Evolutionary conservation across 2,329 filamentous ascomycete species (phyloP), one percentile per base, ranked within the genome.

Genomic region (Cryphonectria japonica): DNA sequence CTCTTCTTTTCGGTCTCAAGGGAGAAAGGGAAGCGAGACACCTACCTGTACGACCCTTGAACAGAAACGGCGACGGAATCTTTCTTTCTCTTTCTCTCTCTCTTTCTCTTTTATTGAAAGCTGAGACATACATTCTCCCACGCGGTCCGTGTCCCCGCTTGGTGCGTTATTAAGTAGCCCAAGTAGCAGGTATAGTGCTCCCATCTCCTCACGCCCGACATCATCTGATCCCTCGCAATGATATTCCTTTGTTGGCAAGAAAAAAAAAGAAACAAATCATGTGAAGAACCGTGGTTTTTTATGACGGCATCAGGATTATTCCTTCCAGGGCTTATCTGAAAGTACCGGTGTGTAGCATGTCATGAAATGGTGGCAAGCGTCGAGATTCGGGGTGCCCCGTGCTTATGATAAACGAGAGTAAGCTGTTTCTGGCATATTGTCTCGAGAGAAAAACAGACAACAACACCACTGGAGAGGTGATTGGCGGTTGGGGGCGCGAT

Each of bases 281-380:
- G 3, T 8, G 54, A 13, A 29, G 29, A 32, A 26, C 16, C 34
- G 19, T 22, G 34, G 3, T 19, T 13, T 29, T 29, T 29, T 19
- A 46, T 64, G 63, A 65, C 29, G 63, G 26, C 41, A 65, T 34
- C 8, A 34, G 26, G 43, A 52, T n/a, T 34, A 34, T 26, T 34
- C 22, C 63, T 37, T 16, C 46, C 46, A 50, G 43, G 62, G 43
- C 52, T 52, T 16, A 7, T 65, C 43, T 52, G 3, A 22, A 34
- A 22, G 32, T 62, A 39, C 29, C 16, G 11, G 22, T 43, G 9
- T 57, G 1, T 34, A 46, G 19, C 14, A 19, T 57, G 1, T 57
- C 26, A n/a, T 34, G 41, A 64, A 50, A 64, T 41, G 9, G n/a
- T 65, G 61, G 50, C 62, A 65, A 16, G 41, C 9, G 62, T 34